These are phyloP conservation scores for Venturia effusa DNA, from an alignment of 2,329 filamentous ascomycete genomes.

Conservation along the genomic window DNA sequence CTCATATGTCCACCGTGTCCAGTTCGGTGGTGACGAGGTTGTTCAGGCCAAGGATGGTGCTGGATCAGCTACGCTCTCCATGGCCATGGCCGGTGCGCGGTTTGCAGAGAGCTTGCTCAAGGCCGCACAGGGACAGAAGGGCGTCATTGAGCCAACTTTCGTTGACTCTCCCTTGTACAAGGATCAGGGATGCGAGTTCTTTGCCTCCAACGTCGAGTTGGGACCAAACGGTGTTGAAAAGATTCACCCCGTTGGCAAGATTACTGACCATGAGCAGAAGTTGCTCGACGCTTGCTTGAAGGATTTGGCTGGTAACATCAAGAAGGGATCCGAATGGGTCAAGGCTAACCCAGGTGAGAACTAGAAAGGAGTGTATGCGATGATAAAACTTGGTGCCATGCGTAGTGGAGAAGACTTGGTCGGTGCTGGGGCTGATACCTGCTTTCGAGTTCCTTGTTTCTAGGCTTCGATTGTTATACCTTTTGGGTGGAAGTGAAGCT, in stretches of 20 bases:
- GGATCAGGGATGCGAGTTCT: constrained; percentile 96
- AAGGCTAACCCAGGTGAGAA: constrained; percentile 40
- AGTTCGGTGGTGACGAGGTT: constrained; percentile 98
- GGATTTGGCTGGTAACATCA: constrained; percentile 88
- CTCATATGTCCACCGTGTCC: constrained; percentile 82
- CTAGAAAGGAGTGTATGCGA: background rate
- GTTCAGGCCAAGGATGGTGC: constrained; percentile 98
- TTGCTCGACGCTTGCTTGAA: constrained; percentile 74
- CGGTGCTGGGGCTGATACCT: background rate
- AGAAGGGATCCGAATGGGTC: constrained; percentile 69
- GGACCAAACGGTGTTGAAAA: constrained; percentile 93
- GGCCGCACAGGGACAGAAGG: constrained; percentile 86
- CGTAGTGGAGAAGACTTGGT: background rate
- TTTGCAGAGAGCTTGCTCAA: constrained; percentile 88
- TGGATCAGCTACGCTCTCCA: constrained; percentile 93
- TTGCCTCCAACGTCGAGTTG: constrained; percentile 89
- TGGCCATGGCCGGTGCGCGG: constrained; percentile 87
- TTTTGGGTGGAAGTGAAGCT: too few relatives aligned
- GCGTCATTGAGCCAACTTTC: constrained; percentile 90
- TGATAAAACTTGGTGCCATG: background rate
- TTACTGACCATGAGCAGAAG: constrained; percentile 79
- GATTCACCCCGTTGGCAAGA: constrained; percentile 76
- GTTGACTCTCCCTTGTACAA: constrained; percentile 97
- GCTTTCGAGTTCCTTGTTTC: background rate
- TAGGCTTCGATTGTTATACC: background rate